Evolutionary conservation across 2,329 filamentous ascomycete species (phyloP), one percentile per base, ranked within the genome.

Genomic region (Talaromyces verruculosus): DNA sequence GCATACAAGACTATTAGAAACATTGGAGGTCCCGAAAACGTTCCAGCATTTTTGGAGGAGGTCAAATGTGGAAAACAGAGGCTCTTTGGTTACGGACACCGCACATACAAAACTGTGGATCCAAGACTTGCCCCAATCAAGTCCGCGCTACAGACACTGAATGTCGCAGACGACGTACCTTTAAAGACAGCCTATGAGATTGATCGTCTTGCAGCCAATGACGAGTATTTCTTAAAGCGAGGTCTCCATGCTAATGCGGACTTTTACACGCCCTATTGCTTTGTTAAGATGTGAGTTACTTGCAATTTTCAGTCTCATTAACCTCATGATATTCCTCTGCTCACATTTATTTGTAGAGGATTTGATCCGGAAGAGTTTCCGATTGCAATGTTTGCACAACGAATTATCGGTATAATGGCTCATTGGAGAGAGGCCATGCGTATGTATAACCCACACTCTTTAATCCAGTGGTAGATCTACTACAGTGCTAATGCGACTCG

Each of bases 171-270:
- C 4, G 39, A 60, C 8, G 17, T 64, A 5, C 62, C 73, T 1
- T 35, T 74, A 6, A 69, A 74, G 69, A 64, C 74, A 7, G 70
- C 74, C 65, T 66, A 74, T 19, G 66, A 63, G 5, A 74, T 76
- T n/a, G 74, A 76, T 37, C 49, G 60, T 11, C 47, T 69, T 13
- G 73, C 73, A 5, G 61, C 68, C 0, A 61, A 57, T 1, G 74
- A 77, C 55, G 73, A 73, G 11, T 76, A 74, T 43, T 75, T 76
- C 22, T 17, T 17, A 0, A 60, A 37, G 0, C 67, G 73, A n/a
- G 73, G 74, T 3, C 69, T 83, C 7, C 78, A 80, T 61, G 77
- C 79, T 0, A 83, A 83, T 67, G 80, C 78, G 1, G 81, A 83
- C 65, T 73, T 83, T n/a, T 81, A 79, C 67, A 79, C 77, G 5